phyloP scores from a whole-genome alignment of 495 filamentous ascomycete genomes.

The Penicillium silybi region DNA sequence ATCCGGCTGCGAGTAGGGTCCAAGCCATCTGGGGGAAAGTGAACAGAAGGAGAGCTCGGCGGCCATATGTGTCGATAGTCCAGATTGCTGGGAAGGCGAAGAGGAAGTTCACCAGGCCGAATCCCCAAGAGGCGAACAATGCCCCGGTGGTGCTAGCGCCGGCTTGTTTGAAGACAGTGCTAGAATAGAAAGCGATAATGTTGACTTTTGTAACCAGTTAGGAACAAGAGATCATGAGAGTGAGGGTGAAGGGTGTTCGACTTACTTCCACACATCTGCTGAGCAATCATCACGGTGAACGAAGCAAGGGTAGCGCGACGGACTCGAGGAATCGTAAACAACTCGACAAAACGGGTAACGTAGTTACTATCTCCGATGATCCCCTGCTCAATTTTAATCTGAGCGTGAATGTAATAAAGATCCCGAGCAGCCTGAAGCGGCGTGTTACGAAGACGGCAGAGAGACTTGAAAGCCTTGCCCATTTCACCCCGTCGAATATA shows the following conservation, averaged over 20 bases:
- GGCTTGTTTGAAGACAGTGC: slow-evolving; percentile 65
- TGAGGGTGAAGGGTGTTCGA: not conserved
- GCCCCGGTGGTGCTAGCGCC: slow-evolving; percentile 54
- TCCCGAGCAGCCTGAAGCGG: slow-evolving; percentile 60
- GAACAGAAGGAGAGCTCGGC: slow-evolving; percentile 71
- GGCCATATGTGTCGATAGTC: slow-evolving; percentile 84
- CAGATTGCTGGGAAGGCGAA: slow-evolving; percentile 80
- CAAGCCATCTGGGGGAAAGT: slow-evolving; percentile 86
- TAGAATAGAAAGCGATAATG: slow-evolving; percentile 82
- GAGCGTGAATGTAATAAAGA: slow-evolving; percentile 62
- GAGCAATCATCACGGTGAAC: slow-evolving; percentile 65
- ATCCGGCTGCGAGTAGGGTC: slow-evolving; percentile 69
- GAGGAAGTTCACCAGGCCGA: slow-evolving; percentile 76
- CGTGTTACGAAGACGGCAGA: slow-evolving; percentile 57
- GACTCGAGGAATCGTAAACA: slow-evolving; percentile 66
- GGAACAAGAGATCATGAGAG: not conserved
- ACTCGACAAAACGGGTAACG: slow-evolving; percentile 54
- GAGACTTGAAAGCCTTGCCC: slow-evolving; percentile 54
- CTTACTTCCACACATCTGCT: slow-evolving; percentile 80
- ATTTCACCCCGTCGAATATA: slow-evolving; percentile 57
- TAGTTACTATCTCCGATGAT: slow-evolving; percentile 49
- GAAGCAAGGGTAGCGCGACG: slow-evolving; percentile 64
- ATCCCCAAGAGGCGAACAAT: slow-evolving; percentile 75
- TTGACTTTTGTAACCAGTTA: slow-evolving; percentile 17
- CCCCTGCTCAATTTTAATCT: slow-evolving; percentile 51